A percentile compares a stretch with the other conserved stretches of the same genome.
These are phyloP conservation scores for Trypanosomatidae sp. DNA, from an alignment of 208 protist species.

Conservation along the genomic window DNA sequence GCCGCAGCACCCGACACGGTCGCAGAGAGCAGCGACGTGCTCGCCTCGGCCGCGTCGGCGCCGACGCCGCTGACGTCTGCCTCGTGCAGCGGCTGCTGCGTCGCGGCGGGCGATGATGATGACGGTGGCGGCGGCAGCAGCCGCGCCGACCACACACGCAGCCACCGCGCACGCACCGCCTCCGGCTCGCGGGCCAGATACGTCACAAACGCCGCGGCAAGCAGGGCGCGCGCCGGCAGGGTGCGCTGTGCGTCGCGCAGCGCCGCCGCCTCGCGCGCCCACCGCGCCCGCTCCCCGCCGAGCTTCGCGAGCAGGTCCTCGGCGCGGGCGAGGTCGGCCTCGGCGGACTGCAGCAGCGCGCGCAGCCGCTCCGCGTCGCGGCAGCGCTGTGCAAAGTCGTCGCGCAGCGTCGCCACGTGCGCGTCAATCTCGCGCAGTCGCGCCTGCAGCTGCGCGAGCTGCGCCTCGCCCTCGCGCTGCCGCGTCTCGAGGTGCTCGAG, in stretches of 20 bases:
- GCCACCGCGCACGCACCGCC: conserved; percentile 48
- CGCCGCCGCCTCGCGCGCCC: conserved; percentile 64
- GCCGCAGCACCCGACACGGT: neutral
- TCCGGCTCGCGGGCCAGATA: conserved; percentile 86
- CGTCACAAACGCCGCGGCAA: conserved; percentile 86
- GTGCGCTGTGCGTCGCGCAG: conserved; percentile 48
- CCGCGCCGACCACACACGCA: conserved; percentile 70
- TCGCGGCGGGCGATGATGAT: no score
- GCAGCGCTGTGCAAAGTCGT: conserved; percentile 85
- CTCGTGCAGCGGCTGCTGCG: neutral
- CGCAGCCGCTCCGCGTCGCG: conserved; percentile 89
- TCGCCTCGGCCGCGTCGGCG: neutral
- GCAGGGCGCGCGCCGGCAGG: conserved; percentile 78
- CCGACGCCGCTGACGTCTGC: neutral
- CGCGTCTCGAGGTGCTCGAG: conserved; percentile 72
- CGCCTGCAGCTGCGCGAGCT: conserved; percentile 61
- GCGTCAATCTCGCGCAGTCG: conserved; percentile 84
- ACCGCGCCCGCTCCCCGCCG: conserved; percentile 90
- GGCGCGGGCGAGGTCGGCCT: conserved; percentile 85
- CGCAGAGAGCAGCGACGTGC: neutral
- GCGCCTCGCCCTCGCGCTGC: conserved; percentile 58
- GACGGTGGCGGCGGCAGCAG: no score
- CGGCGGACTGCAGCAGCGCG: conserved; percentile 72
- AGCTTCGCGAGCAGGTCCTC: conserved; percentile 91
- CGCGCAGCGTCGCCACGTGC: conserved; percentile 58